Evolutionary conservation across 192 early-diverging fungal genomes (phyloP).

Genomic region (Backusella tuberculispora): DNA sequence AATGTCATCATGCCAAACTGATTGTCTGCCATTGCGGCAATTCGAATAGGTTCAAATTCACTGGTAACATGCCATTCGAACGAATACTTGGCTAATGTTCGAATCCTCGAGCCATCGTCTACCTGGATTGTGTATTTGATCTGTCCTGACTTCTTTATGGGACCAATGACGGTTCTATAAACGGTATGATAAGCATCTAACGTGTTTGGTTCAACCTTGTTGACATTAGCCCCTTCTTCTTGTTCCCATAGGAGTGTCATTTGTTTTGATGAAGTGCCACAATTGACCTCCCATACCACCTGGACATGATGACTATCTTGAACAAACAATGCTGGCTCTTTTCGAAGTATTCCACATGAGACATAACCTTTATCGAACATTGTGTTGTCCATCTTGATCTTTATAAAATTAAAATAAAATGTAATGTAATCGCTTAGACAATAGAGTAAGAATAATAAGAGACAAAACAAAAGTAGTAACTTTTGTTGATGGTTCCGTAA

Average conservation of each 20-base stretch:
- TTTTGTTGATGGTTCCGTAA: neutral
- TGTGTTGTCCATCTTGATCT: constrained; percentile 53
- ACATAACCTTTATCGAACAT: constrained; percentile 51
- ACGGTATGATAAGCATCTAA: constrained; percentile 44
- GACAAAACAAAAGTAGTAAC: neutral
- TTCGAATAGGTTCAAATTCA: constrained; percentile 41
- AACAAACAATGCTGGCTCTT: constrained; percentile 58
- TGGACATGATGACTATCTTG: constrained; percentile 49
- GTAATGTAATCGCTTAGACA: constrained; percentile 21
- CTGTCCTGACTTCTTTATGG: constrained; percentile 18
- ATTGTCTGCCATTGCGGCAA: constrained; percentile 50
- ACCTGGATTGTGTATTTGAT: constrained; percentile 29
- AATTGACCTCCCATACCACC: constrained; percentile 63
- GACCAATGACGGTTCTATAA: constrained; percentile 45
- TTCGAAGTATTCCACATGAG: constrained; percentile 53
- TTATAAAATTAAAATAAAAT: constrained; percentile 27
- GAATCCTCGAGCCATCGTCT: constrained; percentile 23
- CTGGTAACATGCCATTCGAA: constrained; percentile 37
- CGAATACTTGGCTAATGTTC: constrained; percentile 35
- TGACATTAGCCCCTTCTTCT: neutral
- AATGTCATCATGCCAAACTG: constrained; percentile 53
- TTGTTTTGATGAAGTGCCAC: constrained; percentile 47
- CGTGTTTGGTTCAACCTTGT: constrained; percentile 21
- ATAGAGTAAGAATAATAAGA: constrained; percentile 17
- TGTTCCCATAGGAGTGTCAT: constrained; percentile 40